Conservation (phyloP, 2,329 filamentous ascomycete species). For the Diaporthe velutina region DNA sequence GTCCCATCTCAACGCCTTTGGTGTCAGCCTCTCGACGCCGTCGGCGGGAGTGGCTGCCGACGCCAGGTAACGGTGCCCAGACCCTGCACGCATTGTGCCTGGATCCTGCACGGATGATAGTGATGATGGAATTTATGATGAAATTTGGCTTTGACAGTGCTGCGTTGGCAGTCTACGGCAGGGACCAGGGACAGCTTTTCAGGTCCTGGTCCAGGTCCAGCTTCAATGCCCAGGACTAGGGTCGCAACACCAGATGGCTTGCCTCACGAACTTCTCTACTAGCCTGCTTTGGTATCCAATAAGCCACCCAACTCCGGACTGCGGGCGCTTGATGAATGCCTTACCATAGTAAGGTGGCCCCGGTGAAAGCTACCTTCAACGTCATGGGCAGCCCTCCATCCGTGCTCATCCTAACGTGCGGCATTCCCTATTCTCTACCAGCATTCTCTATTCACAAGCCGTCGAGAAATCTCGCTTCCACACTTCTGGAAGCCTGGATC, state of each 20-base stretch:
- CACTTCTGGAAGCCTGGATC: constrained; percentile 14
- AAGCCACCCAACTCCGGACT: not conserved
- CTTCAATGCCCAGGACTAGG: not conserved
- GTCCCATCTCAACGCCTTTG: constrained; percentile 2
- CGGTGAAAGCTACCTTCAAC: constrained; percentile 3
- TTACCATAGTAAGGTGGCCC: constrained; percentile 11
- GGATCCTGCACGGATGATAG: not conserved
- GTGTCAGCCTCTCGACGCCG: not conserved
- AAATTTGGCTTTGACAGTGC: constrained; percentile 18
- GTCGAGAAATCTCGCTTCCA: constrained; percentile 28
- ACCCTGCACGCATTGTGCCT: constrained; percentile 16
- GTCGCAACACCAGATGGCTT: constrained; percentile 16
- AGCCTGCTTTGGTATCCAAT: not conserved
- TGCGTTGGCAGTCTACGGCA: constrained; percentile 4
- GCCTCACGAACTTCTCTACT: constrained; percentile 4
- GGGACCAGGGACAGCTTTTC: not conserved
- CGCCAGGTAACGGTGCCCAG: not conserved
- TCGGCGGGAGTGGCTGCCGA: constrained; percentile 29
- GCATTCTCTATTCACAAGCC: not conserved
- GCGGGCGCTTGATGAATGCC: not conserved
- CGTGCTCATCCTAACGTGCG: not conserved
- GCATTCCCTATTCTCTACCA: constrained; percentile 6
- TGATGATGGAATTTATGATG: constrained; percentile 10
- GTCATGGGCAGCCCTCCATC: constrained; percentile 21
- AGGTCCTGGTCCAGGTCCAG: not conserved